These are phyloP conservation scores for Cytidiella melzeri DNA, from an alignment of 768 basidiomycete species.

Conservation along the genomic window DNA sequence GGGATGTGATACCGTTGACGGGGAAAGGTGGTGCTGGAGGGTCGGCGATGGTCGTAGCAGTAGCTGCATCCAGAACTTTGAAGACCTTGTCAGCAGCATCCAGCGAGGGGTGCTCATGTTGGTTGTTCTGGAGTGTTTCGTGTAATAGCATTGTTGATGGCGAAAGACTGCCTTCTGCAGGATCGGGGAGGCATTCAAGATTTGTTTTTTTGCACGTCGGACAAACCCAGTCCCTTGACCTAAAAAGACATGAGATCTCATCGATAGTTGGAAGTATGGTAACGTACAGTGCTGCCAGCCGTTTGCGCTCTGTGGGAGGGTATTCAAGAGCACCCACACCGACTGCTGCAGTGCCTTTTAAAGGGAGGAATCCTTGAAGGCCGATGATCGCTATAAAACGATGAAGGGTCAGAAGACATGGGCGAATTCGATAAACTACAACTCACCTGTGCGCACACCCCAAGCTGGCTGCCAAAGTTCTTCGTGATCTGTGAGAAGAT, in stretches of 20 bases:
- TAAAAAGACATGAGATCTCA: slow-evolving; percentile 22
- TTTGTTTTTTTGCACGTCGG: slow-evolving; percentile 67
- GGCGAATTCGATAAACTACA: background rate
- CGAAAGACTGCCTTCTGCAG: slow-evolving; percentile 21
- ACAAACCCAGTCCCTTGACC: slow-evolving; percentile 78
- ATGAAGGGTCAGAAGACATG: too few species aligned
- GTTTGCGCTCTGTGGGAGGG: slow-evolving; percentile 66
- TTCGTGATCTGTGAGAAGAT: slow-evolving; percentile 66
- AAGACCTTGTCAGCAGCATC: background rate
- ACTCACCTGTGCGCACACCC: slow-evolving; percentile 89
- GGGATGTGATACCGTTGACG: slow-evolving; percentile 2
- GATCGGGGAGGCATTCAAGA: slow-evolving; percentile 67
- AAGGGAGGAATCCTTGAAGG: slow-evolving; percentile 82
- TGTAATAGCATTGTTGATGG: background rate
- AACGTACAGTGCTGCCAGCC: slow-evolving; percentile 69
- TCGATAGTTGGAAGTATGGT: slow-evolving; percentile 7
- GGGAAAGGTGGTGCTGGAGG: slow-evolving; percentile 4
- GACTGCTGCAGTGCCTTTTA: slow-evolving; percentile 81
- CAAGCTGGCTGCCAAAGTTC: slow-evolving; percentile 98
- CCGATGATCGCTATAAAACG: slow-evolving; percentile 77
- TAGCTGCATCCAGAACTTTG: slow-evolving; percentile 7
- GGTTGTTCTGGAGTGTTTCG: background rate
- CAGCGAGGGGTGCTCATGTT: background rate
- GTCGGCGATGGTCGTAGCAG: slow-evolving; percentile 9
- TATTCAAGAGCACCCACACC: slow-evolving; percentile 87